Base-by-base conservation (phyloP, 805 yeast genomes). In the Priceomyces melissophilus region DNA sequence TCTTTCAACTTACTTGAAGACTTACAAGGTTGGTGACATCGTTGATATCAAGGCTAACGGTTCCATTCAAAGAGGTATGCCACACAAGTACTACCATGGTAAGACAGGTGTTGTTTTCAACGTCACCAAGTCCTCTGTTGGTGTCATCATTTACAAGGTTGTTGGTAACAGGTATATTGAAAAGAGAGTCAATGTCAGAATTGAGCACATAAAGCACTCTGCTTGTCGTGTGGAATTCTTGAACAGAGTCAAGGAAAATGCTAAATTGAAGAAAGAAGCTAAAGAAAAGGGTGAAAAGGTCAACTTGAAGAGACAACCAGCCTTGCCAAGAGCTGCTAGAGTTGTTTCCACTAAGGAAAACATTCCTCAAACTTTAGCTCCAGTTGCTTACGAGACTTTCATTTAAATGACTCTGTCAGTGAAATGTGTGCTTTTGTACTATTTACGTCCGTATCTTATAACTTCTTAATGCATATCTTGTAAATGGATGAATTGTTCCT, bases 61-160 rank as follows among this genome's bases (percentile, higher is more conserved):
- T 82, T 81, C 99, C 60, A 81, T 90, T 82, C 98, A 93, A 75
- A 90, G 91, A 85, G 97, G 98, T 87, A 88, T 93, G 96, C 99
- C 99, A 74, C 96, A 88, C 89, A 93, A 93, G 82, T 90, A 81
- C 86, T 93, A 93, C 96, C 97, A 93, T 83, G 99, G 99, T 78
- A 93, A 90, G 84, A 93, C 99, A 58, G 99, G 99, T 84, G 87
- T 93, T 63, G 82, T 93, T 57, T 93, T 82, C 96, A 93, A 93
- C 84, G 95, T 93, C 60, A 91, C 99, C 85, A 93, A 87, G 83
- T 77, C 96, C 53, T 79, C 99, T 55, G 98, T 93, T 57, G 99
- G 99, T 85, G 93, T 93, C 63, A 87, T 93, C 67, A 75, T 93
- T 72, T 86, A 93, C 95, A 93, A 93, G 86, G 82, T 90, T 73